Base-by-base conservation (phyloP, 371 early-diverging fungal genomes). In the Mucor velutinosus region DNA sequence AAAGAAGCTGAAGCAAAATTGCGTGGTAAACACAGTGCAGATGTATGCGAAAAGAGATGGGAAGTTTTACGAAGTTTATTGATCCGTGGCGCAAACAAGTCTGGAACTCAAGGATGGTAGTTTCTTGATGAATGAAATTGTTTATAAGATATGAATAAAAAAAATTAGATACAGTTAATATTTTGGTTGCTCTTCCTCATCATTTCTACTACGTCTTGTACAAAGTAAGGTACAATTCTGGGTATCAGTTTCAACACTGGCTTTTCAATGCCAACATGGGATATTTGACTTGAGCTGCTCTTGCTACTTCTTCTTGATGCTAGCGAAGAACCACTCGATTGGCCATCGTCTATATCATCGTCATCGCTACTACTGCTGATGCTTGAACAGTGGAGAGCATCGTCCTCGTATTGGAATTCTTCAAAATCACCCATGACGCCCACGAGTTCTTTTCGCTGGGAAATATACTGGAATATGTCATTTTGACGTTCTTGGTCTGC, bases 361-460 rank as follows among this genome's bases (percentile, higher is more conserved):
- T 49, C 33, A 30, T 33, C 25, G 41, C 39, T 27, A 45, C 58
- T 45, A 45, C 58, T 47, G n/a, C 65, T 55, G n/a, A 49, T 37
- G 41, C 59, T 58, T 25, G 35, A 35, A 17, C 49, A 33, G n/a
- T 23, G 43, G 6, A 47, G 19, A 14, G 15, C 37, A 17, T 59
- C 63, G 19, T 66, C 70, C 6, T 71, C 71, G 56, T 65, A 57
- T 11, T 71, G 62, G 33, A 72, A 66, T 19, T 81, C 82, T 37
- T 67, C 69, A 19, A 79, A 67, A 59, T 81, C 82, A 7, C 70
- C 56, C 39, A 81, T 35, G 7, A 73, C 65, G 23, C 69, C 71
- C 25, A 70, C 60, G 21, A 72, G 61, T n/a, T 76, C 77, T 33
- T 57, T 71, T 8, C 58, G 58, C 15, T 69, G 58, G 0, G 70